phyloP scores from a whole-genome alignment of 441 rosid species.

The Aquilaria agallochum region DNA sequence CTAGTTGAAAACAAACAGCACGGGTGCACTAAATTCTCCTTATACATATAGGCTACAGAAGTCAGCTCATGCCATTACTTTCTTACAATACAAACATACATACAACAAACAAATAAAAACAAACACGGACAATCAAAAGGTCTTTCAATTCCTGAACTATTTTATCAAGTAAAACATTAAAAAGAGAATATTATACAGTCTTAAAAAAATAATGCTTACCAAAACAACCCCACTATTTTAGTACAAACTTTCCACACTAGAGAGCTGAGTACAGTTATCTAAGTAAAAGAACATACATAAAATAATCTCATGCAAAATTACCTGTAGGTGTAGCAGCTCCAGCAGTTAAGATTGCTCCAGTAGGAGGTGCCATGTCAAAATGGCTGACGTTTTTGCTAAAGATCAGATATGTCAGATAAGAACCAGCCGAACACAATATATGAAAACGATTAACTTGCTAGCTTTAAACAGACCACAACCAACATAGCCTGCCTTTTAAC shows the following conservation, averaged over 20 bases:
- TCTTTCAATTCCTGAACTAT: slow-evolving; percentile 71
- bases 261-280: slow-evolving; percentile 43
- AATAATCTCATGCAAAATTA: slow-evolving; percentile 21
- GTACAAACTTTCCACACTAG: slow-evolving; percentile 60
- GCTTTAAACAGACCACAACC: too few relatives aligned
- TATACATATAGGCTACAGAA: slow-evolving; percentile 82
- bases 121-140: slow-evolving; percentile 66
- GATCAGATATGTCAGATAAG: not conserved
- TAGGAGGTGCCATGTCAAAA: slow-evolving; percentile 95
- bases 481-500: too few relatives aligned
- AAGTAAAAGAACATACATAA: slow-evolving; percentile 15
- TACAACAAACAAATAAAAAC: slow-evolving; percentile 82
- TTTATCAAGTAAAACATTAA: slow-evolving; percentile 40
- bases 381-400: slow-evolving; percentile 93
- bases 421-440: not conserved
- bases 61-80: slow-evolving; percentile 94
- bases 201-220: slow-evolving; percentile 71
- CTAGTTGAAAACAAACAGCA: too few relatives aligned
- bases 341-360: slow-evolving; percentile 68
- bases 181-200: slow-evolving; percentile 26
- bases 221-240: slow-evolving; percentile 65
- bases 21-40: slow-evolving; percentile 56
- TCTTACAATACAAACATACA: slow-evolving; percentile 69
- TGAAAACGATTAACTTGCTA: too few relatives aligned
- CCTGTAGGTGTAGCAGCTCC: slow-evolving; percentile 62